phyloP scores from a whole-genome alignment of 164 flowering plant genomes.

The Stephania japonica region DNA sequence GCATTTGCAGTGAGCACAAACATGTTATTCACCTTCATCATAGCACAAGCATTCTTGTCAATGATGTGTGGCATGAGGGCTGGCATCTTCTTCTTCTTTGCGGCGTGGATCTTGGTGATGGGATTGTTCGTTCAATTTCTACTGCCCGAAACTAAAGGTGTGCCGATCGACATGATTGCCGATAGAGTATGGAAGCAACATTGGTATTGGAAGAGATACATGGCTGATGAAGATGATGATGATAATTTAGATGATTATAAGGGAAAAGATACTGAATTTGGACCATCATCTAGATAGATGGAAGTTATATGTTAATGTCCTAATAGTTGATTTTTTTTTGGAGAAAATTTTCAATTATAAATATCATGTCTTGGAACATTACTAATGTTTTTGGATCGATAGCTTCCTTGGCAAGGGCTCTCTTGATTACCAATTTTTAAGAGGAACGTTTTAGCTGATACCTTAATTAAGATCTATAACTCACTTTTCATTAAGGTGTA shows the following conservation, averaged over 20 bases:
- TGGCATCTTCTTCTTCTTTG: conserved; percentile 64
- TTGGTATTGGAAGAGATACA: conserved; percentile 43
- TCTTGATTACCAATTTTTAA: no score
- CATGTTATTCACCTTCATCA: conserved; percentile 70
- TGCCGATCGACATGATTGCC: conserved; percentile 41
- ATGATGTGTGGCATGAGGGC: conserved; percentile 63
- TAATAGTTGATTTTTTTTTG: not conserved
- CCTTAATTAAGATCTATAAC: no score
- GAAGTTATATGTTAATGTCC: not conserved
- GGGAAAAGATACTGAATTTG: not conserved
- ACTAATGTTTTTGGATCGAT: not conserved
- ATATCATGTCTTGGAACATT: not conserved
- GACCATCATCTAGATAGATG: not conserved
- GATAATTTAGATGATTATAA: not conserved
- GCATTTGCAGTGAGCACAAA: conserved; percentile 63
- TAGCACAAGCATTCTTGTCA: conserved; percentile 68
- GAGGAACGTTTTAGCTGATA: no score
- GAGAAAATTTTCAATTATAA: not conserved
- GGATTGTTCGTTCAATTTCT: conserved; percentile 36
- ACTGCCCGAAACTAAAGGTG: conserved; percentile 51
- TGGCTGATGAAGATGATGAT: conserved; percentile 22
- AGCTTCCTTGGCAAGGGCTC: no score
- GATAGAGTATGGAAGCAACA: conserved; percentile 55
- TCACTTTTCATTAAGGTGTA: no score
- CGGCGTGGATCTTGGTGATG: conserved; percentile 51